A percentile compares a stretch with the other conserved stretches of the same genome.
phyloP scores from a whole-genome alignment of 2,329 filamentous ascomycete species.

The Hypocreales sp. region DNA sequence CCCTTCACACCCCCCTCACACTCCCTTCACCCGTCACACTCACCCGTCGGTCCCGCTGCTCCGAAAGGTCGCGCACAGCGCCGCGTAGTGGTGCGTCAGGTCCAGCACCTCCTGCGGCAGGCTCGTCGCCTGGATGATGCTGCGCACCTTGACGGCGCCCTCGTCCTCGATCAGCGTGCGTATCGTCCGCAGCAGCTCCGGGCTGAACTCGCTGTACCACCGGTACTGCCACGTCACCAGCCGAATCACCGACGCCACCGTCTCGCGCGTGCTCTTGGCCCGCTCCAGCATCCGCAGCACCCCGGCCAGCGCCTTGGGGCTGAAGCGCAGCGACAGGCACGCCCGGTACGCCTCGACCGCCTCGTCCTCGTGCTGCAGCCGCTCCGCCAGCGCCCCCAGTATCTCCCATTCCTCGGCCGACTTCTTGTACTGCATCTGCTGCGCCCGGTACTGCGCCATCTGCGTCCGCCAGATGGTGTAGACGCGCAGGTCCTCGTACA shows the following conservation, averaged over 20 bases:
- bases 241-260: slow-evolving; percentile 72
- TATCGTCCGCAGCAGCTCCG: slow-evolving; percentile 73
- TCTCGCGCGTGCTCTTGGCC: slow-evolving; percentile 64
- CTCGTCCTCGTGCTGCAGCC: slow-evolving; percentile 83
- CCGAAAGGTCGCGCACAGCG: slow-evolving; percentile 84
- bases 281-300: slow-evolving; percentile 68
- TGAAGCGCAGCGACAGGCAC: slow-evolving; percentile 78
- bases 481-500: slow-evolving; percentile 93
- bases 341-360: slow-evolving; percentile 85
- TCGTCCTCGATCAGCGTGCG: slow-evolving; percentile 93
- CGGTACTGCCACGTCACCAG: slow-evolving; percentile 96
- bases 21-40: too few species aligned
- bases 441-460: slow-evolving; percentile 86
- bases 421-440: slow-evolving; percentile 92
- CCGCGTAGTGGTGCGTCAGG: slow-evolving; percentile 90
- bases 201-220: slow-evolving; percentile 99
- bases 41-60: slow-evolving; percentile 84
- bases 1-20: too few species aligned
- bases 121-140: slow-evolving; percentile 92
- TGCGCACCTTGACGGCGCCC: slow-evolving; percentile 90
- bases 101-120: slow-evolving; percentile 86
- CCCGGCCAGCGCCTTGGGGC: slow-evolving; percentile 78
- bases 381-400: slow-evolving; percentile 78
- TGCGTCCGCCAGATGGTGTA: slow-evolving; percentile 99
- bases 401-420: slow-evolving; percentile 98